Evolutionary conservation across 2,329 filamentous ascomycete genomes (phyloP).

Genomic region (Penicillium rolfsii): DNA sequence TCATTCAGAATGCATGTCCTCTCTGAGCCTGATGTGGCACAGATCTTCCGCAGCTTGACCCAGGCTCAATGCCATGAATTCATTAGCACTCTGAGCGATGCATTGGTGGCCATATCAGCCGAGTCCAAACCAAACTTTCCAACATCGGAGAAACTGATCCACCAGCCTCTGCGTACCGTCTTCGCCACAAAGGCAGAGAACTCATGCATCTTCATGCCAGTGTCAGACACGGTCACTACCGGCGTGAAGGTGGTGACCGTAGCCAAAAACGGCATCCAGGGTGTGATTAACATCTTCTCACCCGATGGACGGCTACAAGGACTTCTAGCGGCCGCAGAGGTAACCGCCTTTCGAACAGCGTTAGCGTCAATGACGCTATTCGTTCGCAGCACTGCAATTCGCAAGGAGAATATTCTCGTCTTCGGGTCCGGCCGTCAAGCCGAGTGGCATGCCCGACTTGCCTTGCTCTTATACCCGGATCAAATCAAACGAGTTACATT

Average conservation of each 20-base stretch:
- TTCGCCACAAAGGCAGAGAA: slow-evolving; percentile 47
- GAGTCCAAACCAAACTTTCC: slow-evolving; percentile 32
- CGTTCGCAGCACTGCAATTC: slow-evolving; percentile 43
- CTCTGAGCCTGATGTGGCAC: slow-evolving; percentile 39
- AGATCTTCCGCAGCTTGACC: slow-evolving; percentile 39
- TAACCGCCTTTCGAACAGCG: slow-evolving; percentile 81
- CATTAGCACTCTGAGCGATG: slow-evolving; percentile 41
- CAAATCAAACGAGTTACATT: slow-evolving; percentile 69
- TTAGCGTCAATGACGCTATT: slow-evolving; percentile 71
- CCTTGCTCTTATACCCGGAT: slow-evolving; percentile 51
- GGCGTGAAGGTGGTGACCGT: slow-evolving; percentile 74
- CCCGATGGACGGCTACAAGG: slow-evolving; percentile 65
- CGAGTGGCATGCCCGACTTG: slow-evolving; percentile 55
- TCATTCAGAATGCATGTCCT: slow-evolving; percentile 39
- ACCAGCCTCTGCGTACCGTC: slow-evolving; percentile 49
- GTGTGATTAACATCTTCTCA: slow-evolving; percentile 70
- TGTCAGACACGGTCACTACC: slow-evolving; percentile 64
- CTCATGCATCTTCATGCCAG: slow-evolving; percentile 75
- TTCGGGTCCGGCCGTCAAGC: slow-evolving; percentile 56
- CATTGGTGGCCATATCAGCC: slow-evolving; percentile 38
- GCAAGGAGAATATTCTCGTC: slow-evolving; percentile 46
- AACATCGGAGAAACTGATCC: slow-evolving; percentile 36
- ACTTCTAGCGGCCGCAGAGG: slow-evolving; percentile 71
- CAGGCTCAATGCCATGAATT: slow-evolving; percentile 40
- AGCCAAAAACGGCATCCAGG: slow-evolving; percentile 54